Conservation (phyloP, 208 protist genomes). For the Herpetomonas muscarum region DNA sequence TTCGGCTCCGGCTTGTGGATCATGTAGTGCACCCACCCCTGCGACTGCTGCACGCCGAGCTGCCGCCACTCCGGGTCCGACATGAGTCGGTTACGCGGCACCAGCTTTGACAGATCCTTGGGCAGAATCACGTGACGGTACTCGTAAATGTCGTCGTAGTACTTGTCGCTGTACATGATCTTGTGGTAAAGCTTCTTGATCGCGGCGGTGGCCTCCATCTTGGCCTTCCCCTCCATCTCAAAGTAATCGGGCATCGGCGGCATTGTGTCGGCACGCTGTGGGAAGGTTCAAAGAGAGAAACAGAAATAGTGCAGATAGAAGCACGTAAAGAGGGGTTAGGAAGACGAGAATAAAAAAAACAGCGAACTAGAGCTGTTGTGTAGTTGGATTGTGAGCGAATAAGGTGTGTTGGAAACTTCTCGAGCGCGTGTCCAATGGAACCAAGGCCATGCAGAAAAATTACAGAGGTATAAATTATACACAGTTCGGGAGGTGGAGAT, state of each 20-base stretch:
- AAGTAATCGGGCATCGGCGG: constrained; percentile 70
- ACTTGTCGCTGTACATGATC: constrained; percentile 97
- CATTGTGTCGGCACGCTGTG: too few species aligned
- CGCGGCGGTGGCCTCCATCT: constrained; percentile 64
- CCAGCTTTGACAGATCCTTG: constrained; percentile 90
- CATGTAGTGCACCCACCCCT: constrained; percentile 98
- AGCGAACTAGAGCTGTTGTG: too few species aligned
- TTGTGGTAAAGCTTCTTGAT: constrained; percentile 85
- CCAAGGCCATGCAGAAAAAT: too few species aligned
- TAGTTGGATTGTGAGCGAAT: too few species aligned
- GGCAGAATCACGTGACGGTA: constrained; percentile 98
- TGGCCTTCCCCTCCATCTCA: constrained; percentile 60
- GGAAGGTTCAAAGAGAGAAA: constrained; percentile 3
- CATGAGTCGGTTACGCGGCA: constrained; percentile 92
- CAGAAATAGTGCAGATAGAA: too few species aligned
- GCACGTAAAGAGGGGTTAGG: too few species aligned
- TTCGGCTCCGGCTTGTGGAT: constrained; percentile 97
- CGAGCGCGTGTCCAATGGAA: too few species aligned
- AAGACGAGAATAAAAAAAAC: too few species aligned
- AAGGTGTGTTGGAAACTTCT: too few species aligned
- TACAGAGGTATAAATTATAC: too few species aligned
- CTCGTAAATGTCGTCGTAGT: constrained; percentile 94
- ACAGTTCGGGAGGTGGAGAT: too few species aligned
- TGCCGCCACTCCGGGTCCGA: constrained; percentile 96
- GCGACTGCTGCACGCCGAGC: constrained; percentile 97